Base-by-base conservation (phyloP, 345 rosid genomes). In the Eutrema yunnanense region DNA sequence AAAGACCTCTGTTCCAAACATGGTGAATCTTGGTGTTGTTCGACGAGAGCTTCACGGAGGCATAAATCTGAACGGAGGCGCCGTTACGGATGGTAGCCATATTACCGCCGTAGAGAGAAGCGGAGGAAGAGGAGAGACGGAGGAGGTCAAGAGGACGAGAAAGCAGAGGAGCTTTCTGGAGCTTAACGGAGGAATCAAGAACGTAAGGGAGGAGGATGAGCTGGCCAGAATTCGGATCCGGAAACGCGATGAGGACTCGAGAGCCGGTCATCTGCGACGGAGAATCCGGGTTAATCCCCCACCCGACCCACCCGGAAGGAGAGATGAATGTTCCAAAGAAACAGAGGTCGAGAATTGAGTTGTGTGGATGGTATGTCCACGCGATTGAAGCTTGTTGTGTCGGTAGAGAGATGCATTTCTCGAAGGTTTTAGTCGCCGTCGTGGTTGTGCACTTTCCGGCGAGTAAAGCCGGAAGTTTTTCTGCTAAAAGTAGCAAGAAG, bases 301-400 rank as follows among this genome's bases (percentile, higher is more conserved):
- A 84, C 1, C 92, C 99, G 0, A 92, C 99, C 99, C 99, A 95
- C 0, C 99, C 98, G 16, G 99, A 92, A 22, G 96, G 97, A 2
- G 98, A 95, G 34, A 95, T 92, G 67, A 92, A 95, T n/a, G 88
- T 84, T 51, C 98, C 96, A 30, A 87, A 90, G 87, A 95, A 95
- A 42, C 85, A 87, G 40, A 95, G 77, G 85, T 95, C 99, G 7
- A 95, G 75, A 7, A 97, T 88, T 34, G 85, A 79, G 65, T 95
- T 90, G 75, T 79, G 88, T 54, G 90, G 78, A 69, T 92, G 92
- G 77, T 87, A 95, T 13, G 98, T 90, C 98, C 98, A 92, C 0
- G 98, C 98, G 9, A 95, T 67, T 3, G 99, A 92, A 38, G 98
- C 96, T 82, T 92, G 97, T 62, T 95, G 99, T 22, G 99, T 88